Conservation (phyloP, 2,329 filamentous ascomycete species). For the Paramyrothecium roridum region DNA sequence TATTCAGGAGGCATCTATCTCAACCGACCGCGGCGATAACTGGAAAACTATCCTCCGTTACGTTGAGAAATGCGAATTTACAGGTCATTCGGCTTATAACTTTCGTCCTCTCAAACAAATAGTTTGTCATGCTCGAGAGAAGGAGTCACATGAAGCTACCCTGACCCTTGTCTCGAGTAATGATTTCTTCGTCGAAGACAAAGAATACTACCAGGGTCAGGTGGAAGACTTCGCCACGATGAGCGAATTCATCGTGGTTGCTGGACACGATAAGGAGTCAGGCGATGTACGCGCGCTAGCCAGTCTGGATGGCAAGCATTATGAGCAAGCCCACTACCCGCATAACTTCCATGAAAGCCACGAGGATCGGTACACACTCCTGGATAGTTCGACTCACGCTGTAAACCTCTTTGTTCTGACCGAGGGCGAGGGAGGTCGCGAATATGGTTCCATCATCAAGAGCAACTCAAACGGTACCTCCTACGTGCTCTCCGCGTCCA, state of each 20-base stretch:
- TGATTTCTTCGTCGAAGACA: constrained; percentile 69
- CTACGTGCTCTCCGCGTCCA: constrained; percentile 78
- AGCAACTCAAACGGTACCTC: constrained; percentile 98
- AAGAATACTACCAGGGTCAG: constrained; percentile 39
- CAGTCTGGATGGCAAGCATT: constrained; percentile 79
- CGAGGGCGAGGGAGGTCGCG: constrained; percentile 58
- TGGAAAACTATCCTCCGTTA: constrained; percentile 76
- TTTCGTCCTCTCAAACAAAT: constrained; percentile 53
- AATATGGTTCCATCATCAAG: constrained; percentile 89
- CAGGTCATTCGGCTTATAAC: constrained; percentile 59
- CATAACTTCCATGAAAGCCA: constrained; percentile 76
- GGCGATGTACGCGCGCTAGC: constrained; percentile 72
- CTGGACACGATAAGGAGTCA: constrained; percentile 66
- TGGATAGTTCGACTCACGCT: constrained; percentile 92
- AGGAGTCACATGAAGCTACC: constrained; percentile 57
- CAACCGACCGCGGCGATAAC: constrained; percentile 72
- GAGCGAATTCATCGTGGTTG: constrained; percentile 94
- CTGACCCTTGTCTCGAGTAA: constrained; percentile 73
- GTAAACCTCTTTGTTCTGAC: constrained; percentile 92
- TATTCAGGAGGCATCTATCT: constrained; percentile 71
- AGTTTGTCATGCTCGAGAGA: constrained; percentile 54
- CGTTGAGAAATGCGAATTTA: constrained; percentile 83
- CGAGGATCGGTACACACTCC: constrained; percentile 82
- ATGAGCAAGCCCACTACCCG: constrained; percentile 83
- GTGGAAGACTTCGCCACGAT: constrained; percentile 89